phyloP scores from a whole-genome alignment of 208 protist species.

The Leishmania arabica region DNA sequence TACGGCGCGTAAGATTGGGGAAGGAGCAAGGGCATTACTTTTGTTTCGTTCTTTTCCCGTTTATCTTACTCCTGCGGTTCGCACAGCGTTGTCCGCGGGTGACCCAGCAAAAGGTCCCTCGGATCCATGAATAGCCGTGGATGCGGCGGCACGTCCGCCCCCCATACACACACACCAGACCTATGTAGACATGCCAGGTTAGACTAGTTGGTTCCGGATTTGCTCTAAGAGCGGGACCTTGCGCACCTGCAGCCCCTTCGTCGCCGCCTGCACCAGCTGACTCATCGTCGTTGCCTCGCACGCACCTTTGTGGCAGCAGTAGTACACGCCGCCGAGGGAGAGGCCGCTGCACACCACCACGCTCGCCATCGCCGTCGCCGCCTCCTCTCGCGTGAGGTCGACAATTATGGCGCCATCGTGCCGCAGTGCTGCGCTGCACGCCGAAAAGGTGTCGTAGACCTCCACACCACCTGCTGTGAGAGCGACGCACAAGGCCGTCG shows the following conservation, averaged over 20 bases:
- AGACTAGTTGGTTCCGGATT: constrained; percentile 26
- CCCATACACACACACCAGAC: background rate
- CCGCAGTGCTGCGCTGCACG: constrained; percentile 63
- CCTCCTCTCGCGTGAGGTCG: constrained; percentile 59
- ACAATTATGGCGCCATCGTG: constrained; percentile 54
- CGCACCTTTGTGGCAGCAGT: constrained; percentile 54
- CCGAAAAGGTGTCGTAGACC: constrained; percentile 72
- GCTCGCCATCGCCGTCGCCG: constrained; percentile 35
- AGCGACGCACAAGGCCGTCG: constrained; percentile 62
- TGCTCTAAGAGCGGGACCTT: constrained; percentile 50
- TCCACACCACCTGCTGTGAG: constrained; percentile 68
- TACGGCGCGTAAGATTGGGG: background rate
- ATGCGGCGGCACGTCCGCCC: background rate
- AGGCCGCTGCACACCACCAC: constrained; percentile 57
- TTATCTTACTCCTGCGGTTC: constrained; percentile 1
- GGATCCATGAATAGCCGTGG: background rate
- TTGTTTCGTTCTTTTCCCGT: background rate
- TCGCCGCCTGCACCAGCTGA: constrained; percentile 54
- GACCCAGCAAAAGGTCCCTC: background rate
- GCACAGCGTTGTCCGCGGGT: background rate
- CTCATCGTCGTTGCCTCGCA: constrained; percentile 67
- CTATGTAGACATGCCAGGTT: background rate
- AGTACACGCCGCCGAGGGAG: constrained; percentile 52
- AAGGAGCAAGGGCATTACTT: background rate
- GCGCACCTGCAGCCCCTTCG: constrained; percentile 44